Percentiles rank a stretch among this genome's conserved stretches.
Conservation (phyloP, 148 eudicot species). For the Beta vulgaris region DNA sequence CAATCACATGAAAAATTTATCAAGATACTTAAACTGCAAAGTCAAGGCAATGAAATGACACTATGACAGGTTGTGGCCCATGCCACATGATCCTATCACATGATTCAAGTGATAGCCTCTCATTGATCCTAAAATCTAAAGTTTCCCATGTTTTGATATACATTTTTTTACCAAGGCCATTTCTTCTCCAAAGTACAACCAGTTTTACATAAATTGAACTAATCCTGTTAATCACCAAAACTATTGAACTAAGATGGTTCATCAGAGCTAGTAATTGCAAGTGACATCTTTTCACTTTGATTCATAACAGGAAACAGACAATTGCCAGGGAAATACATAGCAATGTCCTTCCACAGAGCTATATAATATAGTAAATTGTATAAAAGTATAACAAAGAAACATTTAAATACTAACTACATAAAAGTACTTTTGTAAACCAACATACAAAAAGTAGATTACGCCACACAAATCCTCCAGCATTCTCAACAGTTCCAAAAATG, state of each 20-base stretch:
- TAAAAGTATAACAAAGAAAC: too few relatives aligned
- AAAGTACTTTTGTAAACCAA: background rate
- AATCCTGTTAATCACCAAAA: background rate
- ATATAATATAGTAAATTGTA: too few relatives aligned
- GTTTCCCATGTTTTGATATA: background rate
- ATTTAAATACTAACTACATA: background rate
- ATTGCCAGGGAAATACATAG: background rate
- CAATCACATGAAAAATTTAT: background rate
- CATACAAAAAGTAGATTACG: background rate
- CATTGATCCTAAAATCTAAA: background rate
- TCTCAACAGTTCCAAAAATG: background rate
- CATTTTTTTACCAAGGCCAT: background rate
- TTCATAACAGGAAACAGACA: background rate
- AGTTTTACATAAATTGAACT: background rate
- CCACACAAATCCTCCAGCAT: constrained; percentile 3
- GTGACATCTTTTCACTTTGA: background rate
- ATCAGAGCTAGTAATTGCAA: background rate
- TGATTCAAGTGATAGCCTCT: constrained; percentile 6
- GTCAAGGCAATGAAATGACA: constrained; percentile 8
- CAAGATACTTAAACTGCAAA: background rate
- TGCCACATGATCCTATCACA: constrained; percentile 25
- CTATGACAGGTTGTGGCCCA: constrained; percentile 11
- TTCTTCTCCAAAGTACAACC: background rate
- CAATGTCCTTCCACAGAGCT: background rate
- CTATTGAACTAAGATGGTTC: background rate